Base-by-base conservation (phyloP, 257 asterid species). In the Solanum lycopersicoides region DNA sequence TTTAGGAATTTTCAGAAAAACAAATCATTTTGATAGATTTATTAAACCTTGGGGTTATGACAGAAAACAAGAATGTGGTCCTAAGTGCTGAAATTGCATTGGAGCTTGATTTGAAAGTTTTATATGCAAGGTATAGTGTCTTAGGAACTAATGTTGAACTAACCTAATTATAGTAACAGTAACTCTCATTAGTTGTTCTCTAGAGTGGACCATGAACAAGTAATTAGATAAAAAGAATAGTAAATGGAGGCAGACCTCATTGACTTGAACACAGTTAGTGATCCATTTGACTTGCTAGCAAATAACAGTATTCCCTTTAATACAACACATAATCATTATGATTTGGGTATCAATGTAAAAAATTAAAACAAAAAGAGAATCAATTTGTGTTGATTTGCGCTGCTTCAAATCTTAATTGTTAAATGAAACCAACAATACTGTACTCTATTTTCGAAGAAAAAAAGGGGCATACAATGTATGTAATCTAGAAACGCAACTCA, bases 211-310 rank as follows among this genome's bases (percentile, higher is more conserved):
- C 28, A 79, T 45, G 35, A 79, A 45, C 66, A 25, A 44, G 41
- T 79, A 79, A 79, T 44, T 45, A 79, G 16, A 42, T 25, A 79
- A 25, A 44, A 44, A 6, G 25, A 79, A 77, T 42, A 42, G 10
- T 42, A 23, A 77, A 14, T n/a, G 39, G 69, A 74, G 25, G 86
- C 92, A 76, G 28, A 96, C 99, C 99, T 97, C 99, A 91, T 97
- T 97, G 92, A 97, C 98, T 95, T 96, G 99, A 89, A 95, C 99
- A 74, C 98, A 96, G 89, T 97, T 97, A 86, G 98, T 96, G 87
- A 97, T 97, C 89, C 95, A 92, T 93, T 97, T 97, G 75, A 99
- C 99, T 92, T 91, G 93, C 98, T 97, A 56, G 99, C 99, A 91
- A 97, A 96, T 87, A 92, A 98, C 87, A 96, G 99, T 68, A 98